These are phyloP conservation scores for Suillus cothurnatus DNA, from an alignment of 768 basidiomycete genomes.

Conservation along the genomic window DNA sequence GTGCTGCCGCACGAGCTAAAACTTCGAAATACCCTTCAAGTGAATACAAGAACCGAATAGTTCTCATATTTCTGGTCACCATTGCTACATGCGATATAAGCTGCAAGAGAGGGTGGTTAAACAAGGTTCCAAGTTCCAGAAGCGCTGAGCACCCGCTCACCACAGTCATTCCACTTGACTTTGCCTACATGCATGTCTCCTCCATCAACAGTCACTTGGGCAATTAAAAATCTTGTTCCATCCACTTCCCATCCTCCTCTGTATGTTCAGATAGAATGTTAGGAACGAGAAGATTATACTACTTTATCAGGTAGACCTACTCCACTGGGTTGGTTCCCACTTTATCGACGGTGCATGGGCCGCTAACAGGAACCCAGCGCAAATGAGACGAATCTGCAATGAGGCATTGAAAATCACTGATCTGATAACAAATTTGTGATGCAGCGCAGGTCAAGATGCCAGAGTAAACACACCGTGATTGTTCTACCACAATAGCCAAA, in stretches of 20 bases:
- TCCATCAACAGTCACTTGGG: no score
- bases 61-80: background rate
- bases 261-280: background rate
- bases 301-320: background rate
- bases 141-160: background rate
- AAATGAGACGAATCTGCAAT: conserved; percentile 28
- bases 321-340: background rate
- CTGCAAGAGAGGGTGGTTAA: background rate
- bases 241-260: conserved; percentile 6
- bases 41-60: conserved; percentile 1
- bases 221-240: background rate
- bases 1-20: no score
- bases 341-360: background rate
- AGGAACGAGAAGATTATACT: background rate
- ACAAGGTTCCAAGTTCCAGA: background rate
- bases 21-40: background rate
- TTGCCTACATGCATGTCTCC: no score
- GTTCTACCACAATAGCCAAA: conserved; percentile 22
- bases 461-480: conserved; percentile 1
- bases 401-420: conserved; percentile 22
- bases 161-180: conserved; percentile 4
- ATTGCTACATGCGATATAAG: background rate
- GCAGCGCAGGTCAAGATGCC: background rate
- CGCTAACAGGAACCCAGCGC: conserved; percentile 6
- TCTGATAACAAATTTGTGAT: background rate